Evolutionary conservation across 345 rosid species (phyloP), one percentile per base, ranked within the genome.

Genomic region (Mercurialis annua): DNA sequence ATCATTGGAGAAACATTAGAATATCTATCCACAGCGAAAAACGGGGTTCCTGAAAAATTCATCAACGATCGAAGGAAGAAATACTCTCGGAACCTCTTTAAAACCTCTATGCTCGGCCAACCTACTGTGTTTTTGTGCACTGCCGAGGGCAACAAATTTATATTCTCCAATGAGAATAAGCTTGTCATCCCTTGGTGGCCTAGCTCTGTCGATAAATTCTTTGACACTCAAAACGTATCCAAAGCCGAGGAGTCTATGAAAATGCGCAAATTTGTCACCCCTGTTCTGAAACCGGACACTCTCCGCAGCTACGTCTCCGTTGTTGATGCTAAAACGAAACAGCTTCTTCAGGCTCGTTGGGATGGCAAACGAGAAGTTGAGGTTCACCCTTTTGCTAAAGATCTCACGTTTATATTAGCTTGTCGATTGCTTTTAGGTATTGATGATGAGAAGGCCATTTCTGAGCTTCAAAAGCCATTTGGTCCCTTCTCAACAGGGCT

Each of bases 181-280:
- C n/a, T 46, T 1, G 38, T 62, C 14, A 24, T 38, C 8, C 29
- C 66, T 6, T 62, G 66, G 66, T 62, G 66, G 66, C 66, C 66
- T 9, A 44, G 53, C 23, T 62, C 66, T 15, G 66, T 62, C 7
- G 66, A 62, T 10, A 62, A 62, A 29, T 62, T 62, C 24, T 62
- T 62, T 12, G 40, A 62, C 11, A 62, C 40, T 10, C 36, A 46
- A 29, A 46, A 62, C 2, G 53, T 20, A 8, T 62, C 53, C 16
- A 62, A 44, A 8, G 18, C 12, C 40, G 40, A 62, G 12, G 38
- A 31, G 5, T 51, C 66, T 2, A 46, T 2, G 15, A 44, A 62
- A 46, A 62, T 62, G 66, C 53, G 66, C 16, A 62, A 62, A 46
- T 62, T 62, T n/a, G 66, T 62, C 17, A 62, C 66, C 1, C 54